Base-by-base conservation (phyloP, 768 basidiomycete genomes). In the Favolaschia claudopus region DNA sequence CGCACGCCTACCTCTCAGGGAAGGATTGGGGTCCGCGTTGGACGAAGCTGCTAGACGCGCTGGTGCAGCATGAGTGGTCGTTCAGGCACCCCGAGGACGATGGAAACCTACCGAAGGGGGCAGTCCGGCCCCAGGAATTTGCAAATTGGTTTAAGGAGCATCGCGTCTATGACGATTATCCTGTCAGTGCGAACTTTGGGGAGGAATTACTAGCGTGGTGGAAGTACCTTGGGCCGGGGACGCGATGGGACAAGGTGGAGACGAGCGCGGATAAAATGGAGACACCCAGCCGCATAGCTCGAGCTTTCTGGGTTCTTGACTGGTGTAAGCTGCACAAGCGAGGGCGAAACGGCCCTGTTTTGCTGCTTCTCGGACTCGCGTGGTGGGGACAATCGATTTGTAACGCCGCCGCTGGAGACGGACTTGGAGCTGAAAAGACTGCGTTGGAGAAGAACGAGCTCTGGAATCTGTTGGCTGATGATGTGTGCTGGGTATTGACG, bases 381-480 rank as follows among this genome's bases (percentile, higher is more conserved):
- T 51, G 50, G 50, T 51, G 50, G 50, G 50, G 50, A 1, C 50
- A 51, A 12, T 5, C 14, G 3, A 22, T 51, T 10, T 39, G n/a
- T 12, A 51, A 51, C 19, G 12, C 3, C 13, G 50, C 22, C 1
- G 50, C 37, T 0, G 28, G 15, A 0, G 50, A 25, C 0, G 50
- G 50, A 3, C 38, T 51, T 7, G 50, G 37, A 1, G 50, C 20
- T 1, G 50, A 39, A 5, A 31, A 51, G 19, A 32, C 4, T 2
- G 47, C 47, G 24, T 27, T 49, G 14, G 47, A 13, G 22, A 19
- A 4, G 19, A 1, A 27, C 24, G 5, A 15, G 9, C 7, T 7
- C 22, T 49, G 47, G 47, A 8, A 49, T 0, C n/a, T 36, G 3
- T 9, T 49, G 34, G 33, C 37, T 5, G 22, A 15, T 17, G 34